Evolutionary conservation across 2,329 filamentous ascomycete species (phyloP).

Genomic region (Xylariaceae sp.): DNA sequence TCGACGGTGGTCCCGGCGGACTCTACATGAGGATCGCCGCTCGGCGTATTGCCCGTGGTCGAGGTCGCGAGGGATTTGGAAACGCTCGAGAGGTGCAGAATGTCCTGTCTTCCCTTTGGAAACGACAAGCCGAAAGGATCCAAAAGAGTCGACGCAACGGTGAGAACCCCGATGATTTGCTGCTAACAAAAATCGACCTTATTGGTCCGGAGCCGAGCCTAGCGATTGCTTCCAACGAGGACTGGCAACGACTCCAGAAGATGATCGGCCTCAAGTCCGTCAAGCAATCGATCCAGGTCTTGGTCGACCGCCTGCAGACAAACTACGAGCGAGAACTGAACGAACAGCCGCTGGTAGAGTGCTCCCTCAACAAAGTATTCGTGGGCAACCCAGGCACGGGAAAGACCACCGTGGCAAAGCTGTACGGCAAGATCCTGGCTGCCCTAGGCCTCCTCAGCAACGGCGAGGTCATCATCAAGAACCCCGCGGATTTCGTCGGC

Average conservation of each 20-base stretch:
- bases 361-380: conserved; percentile 27
- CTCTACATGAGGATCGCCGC: conserved; percentile 50
- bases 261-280: conserved; percentile 23
- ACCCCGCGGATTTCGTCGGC: conserved; percentile 68
- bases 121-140: conserved; percentile 56
- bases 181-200: conserved; percentile 33
- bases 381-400: conserved; percentile 28
- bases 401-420: conserved; percentile 29
- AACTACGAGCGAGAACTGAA: conserved; percentile 27
- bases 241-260: conserved; percentile 13
- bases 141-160: conserved; percentile 22
- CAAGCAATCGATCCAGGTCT: conserved; percentile 32
- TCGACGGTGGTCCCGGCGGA: too few species aligned
- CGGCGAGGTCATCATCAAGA: conserved; percentile 57
- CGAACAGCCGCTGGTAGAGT: conserved; percentile 23
- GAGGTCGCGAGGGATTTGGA: conserved; percentile 63
- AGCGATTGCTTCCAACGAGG: conserved; percentile 37
- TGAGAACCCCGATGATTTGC: conserved; percentile 47
- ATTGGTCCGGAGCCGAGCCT: conserved; percentile 16
- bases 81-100: conserved; percentile 68
- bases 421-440: conserved; percentile 28
- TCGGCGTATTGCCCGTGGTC: conserved; percentile 33
- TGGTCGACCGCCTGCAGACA: conserved; percentile 33
- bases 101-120: conserved; percentile 44
- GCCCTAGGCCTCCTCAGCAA: conserved; percentile 28